phyloP scores from a whole-genome alignment of 164 flowering plant species.

The Sextonia rubra region DNA sequence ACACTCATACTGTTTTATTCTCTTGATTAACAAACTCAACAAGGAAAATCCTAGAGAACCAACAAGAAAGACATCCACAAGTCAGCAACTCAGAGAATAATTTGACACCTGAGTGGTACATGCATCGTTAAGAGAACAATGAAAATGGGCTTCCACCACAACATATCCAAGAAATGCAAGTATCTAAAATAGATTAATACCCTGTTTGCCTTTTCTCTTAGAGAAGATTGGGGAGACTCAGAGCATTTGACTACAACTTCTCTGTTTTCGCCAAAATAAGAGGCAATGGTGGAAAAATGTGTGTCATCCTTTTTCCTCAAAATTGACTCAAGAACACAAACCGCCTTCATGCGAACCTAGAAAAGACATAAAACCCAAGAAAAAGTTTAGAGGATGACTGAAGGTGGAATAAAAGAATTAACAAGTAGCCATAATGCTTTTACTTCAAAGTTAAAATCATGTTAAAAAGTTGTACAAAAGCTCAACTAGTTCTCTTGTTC shows the following conservation, averaged over 20 bases:
- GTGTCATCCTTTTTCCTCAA: slow-evolving; percentile 77
- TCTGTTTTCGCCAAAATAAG: slow-evolving; percentile 70
- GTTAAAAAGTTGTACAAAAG: too few relatives aligned
- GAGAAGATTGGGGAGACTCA: slow-evolving; percentile 87
- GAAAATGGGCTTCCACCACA: background rate
- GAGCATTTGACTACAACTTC: slow-evolving; percentile 67
- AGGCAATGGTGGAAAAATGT: slow-evolving; percentile 49
- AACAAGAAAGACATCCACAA: too few relatives aligned
- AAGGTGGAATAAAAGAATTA: background rate
- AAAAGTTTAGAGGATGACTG: background rate
- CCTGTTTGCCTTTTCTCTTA: slow-evolving; percentile 85
- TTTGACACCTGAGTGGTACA: too few relatives aligned
- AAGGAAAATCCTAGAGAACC: too few relatives aligned
- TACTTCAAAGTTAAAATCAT: background rate
- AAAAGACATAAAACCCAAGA: slow-evolving; percentile 2
- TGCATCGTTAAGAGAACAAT: too few relatives aligned
- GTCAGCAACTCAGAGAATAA: too few relatives aligned
- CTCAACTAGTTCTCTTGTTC: too few relatives aligned
- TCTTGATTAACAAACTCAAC: too few relatives aligned
- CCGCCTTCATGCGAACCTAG: slow-evolving; percentile 90
- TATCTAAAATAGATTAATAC: slow-evolving; percentile 24
- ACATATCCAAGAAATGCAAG: background rate
- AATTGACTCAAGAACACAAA: slow-evolving; percentile 87
- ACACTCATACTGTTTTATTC: too few relatives aligned
- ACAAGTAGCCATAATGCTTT: background rate